phyloP scores from a whole-genome alignment of 352 stramenopile species.

The Pythium aristosporum region DNA sequence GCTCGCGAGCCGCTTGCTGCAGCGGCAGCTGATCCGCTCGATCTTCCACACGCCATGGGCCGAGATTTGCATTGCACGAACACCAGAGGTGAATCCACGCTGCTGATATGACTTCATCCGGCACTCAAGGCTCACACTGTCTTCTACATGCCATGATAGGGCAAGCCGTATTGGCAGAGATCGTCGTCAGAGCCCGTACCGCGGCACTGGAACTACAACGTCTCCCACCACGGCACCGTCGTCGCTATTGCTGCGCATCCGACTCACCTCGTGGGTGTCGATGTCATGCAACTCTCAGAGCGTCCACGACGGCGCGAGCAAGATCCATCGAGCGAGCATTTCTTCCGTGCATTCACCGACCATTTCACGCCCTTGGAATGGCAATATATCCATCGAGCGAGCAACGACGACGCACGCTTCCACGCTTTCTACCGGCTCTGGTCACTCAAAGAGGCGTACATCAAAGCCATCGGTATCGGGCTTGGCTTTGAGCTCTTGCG shows the following conservation, averaged over 20 bases:
- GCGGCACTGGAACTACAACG: slow-evolving; percentile 72
- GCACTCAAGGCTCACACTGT: neutral
- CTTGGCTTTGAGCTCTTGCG: slow-evolving; percentile 59
- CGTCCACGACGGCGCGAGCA: slow-evolving; percentile 31
- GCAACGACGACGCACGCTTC: slow-evolving; percentile 23
- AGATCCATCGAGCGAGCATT: slow-evolving; percentile 31
- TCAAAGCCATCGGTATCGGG: slow-evolving; percentile 72
- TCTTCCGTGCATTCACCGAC: slow-evolving; percentile 59
- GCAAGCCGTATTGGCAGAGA: slow-evolving; percentile 64
- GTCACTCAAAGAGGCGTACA: slow-evolving; percentile 79
- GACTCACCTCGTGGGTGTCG: slow-evolving; percentile 54
- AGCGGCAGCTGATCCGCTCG: slow-evolving; percentile 46
- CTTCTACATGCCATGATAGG: slow-evolving; percentile 23
- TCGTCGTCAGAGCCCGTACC: neutral
- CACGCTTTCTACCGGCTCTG: slow-evolving; percentile 64
- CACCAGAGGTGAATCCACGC: slow-evolving; percentile 38
- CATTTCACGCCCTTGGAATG: slow-evolving; percentile 68
- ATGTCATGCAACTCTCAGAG: slow-evolving; percentile 62
- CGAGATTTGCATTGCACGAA: slow-evolving; percentile 53
- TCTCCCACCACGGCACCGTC: slow-evolving; percentile 71
- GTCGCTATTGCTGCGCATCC: slow-evolving; percentile 60
- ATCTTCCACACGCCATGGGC: slow-evolving; percentile 34
- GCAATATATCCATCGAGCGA: slow-evolving; percentile 40
- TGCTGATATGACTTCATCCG: neutral
- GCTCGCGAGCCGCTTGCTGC: slow-evolving; percentile 62